Conservation (phyloP, 2,329 filamentous ascomycete species). For the Leptographium wingfieldii region DNA sequence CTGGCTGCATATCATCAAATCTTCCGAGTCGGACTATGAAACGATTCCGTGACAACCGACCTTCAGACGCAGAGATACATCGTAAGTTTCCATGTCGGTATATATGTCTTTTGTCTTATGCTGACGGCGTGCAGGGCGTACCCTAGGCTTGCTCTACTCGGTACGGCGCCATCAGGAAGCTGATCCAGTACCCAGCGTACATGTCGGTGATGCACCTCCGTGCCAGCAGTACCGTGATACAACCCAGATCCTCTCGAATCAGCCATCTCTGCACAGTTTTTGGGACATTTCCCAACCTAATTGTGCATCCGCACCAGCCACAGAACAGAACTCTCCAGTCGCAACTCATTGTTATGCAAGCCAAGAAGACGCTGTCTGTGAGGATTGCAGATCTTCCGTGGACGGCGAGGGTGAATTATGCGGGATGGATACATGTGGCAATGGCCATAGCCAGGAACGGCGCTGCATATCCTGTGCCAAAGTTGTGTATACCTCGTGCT, state of each 20-base stretch:
- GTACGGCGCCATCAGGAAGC: constrained; percentile 18
- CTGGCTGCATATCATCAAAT: constrained; percentile 25
- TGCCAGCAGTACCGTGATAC: background rate
- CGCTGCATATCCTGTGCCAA: constrained; percentile 39
- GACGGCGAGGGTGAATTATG: constrained; percentile 22
- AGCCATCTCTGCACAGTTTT: constrained; percentile 47
- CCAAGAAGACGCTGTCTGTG: constrained; percentile 25
- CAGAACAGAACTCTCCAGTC: too few relatives aligned
- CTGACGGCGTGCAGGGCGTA: constrained; percentile 31
- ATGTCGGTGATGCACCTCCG: background rate
- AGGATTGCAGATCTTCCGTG: constrained; percentile 34
- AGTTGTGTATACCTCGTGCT: constrained; percentile 46
- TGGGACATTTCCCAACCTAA: constrained; percentile 34
- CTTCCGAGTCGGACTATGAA: constrained; percentile 48
- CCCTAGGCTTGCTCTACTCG: constrained; percentile 44
- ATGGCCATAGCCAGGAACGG: constrained; percentile 18
- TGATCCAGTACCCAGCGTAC: too few relatives aligned
- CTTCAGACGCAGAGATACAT: constrained; percentile 41
- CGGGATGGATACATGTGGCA: constrained; percentile 25
- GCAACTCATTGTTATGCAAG: background rate
- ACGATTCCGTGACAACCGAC: constrained; percentile 45
- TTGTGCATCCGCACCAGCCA: background rate
- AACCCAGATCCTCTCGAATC: constrained; percentile 16
- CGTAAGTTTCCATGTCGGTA: constrained; percentile 26
- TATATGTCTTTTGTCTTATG: background rate